phyloP scores from a whole-genome alignment of 2,329 filamentous ascomycete species.

The Parasarocladium wereldwijsianum region DNA sequence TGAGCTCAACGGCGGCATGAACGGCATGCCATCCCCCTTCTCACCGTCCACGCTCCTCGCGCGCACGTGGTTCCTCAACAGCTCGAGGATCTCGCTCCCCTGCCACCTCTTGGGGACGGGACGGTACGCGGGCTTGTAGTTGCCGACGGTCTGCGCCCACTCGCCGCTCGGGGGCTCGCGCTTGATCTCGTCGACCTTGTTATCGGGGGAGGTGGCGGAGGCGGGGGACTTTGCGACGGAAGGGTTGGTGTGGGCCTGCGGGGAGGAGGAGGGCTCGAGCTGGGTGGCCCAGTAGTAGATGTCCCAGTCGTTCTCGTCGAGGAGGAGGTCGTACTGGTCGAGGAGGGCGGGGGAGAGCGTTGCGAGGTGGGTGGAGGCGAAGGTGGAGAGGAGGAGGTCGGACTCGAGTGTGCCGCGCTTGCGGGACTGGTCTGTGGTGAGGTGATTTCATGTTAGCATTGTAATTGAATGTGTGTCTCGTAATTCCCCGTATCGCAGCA shows the following conservation, averaged over 20 bases:
- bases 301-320: conserved; percentile 99
- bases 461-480: background rate
- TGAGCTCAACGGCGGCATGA: conserved; percentile 40
- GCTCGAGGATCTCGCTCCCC: conserved; percentile 60
- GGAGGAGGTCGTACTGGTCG: conserved; percentile 74
- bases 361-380: conserved; percentile 65
- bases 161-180: conserved; percentile 44
- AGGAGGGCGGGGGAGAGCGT: conserved; percentile 62
- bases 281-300: conserved; percentile 99
- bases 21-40: conserved; percentile 34
- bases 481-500: no score
- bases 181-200: conserved; percentile 15
- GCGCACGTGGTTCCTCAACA: conserved; percentile 71
- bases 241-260: conserved; percentile 23
- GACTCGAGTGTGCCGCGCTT: conserved; percentile 94
- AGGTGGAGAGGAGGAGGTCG: conserved; percentile 91
- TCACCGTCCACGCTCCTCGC: conserved; percentile 31
- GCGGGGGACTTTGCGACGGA: conserved; percentile 13
- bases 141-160: conserved; percentile 93
- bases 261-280: conserved; percentile 34
- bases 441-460: conserved; percentile 3
- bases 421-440: conserved; percentile 68
- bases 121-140: conserved; percentile 84
- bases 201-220: conserved; percentile 11
- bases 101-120: conserved; percentile 80